A percentile compares a stretch with the other conserved stretches of the same genome.
Conservation (phyloP, 495 filamentous ascomycete species). For the Tuber brumale region DNA sequence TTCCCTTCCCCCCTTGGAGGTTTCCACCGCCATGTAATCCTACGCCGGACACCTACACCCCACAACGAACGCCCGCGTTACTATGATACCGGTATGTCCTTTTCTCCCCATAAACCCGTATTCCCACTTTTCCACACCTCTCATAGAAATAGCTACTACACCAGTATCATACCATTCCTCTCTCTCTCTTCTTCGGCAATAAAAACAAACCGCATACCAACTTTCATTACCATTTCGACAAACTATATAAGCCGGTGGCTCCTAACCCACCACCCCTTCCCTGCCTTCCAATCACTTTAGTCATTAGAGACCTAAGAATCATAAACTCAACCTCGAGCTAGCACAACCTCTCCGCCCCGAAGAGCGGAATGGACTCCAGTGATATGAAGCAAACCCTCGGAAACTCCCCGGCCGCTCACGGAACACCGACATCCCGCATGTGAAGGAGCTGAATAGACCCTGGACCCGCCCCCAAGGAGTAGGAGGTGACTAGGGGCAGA, state of each 20-base stretch:
- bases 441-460: conserved; percentile 54
- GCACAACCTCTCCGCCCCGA: conserved; percentile 19
- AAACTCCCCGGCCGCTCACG: conserved; percentile 50
- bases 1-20: too few species aligned
- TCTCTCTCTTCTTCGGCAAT: neutral
- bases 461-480: conserved; percentile 2
- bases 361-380: conserved; percentile 18
- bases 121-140: too few species aligned
- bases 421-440: conserved; percentile 62
- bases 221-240: conserved; percentile 40
- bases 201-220: neutral
- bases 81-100: too few species aligned
- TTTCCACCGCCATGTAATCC: too few species aligned
- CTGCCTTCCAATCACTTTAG: conserved; percentile 44
- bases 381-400: conserved; percentile 19
- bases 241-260: conserved; percentile 66
- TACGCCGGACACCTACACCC: too few species aligned
- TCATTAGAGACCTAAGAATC: conserved; percentile 9
- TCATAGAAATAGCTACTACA: too few species aligned
- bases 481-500: conserved; percentile 2
- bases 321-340: conserved; percentile 21
- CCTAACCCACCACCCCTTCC: conserved; percentile 57
- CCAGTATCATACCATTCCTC: neutral
- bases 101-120: too few species aligned
- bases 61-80: too few species aligned